Conservation (phyloP, 371 early-diverging fungal genomes). For the Syncephalis fuscata region DNA sequence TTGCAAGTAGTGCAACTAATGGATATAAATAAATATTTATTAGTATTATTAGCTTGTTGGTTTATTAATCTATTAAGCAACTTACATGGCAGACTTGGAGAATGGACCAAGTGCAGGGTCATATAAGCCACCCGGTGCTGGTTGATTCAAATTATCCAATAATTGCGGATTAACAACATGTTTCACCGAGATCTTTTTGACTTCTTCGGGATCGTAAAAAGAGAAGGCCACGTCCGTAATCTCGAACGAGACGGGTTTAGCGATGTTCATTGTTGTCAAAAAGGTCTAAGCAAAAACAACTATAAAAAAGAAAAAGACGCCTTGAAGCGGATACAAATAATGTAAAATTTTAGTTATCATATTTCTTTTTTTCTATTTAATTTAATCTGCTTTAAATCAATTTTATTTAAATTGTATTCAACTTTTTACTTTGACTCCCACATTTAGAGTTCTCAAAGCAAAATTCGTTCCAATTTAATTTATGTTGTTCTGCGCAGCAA, state of each 20-base stretch:
- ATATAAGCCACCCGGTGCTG: conserved; percentile 87
- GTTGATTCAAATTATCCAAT: conserved; percentile 86
- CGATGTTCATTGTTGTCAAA: conserved; percentile 48
- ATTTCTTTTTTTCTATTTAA: no score
- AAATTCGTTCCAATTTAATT: no score
- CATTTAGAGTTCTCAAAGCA: no score
- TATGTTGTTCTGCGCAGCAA: no score
- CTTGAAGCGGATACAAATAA: no score
- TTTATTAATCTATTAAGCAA: neutral
- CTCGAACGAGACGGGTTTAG: conserved; percentile 44
- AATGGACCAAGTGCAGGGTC: conserved; percentile 95
- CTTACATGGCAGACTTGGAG: conserved; percentile 54
- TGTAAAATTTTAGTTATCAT: no score
- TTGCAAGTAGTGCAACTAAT: conserved; percentile 79
- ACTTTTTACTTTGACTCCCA: no score
- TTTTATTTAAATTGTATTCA: no score
- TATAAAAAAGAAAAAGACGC: no score
- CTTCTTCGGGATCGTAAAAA: conserved; percentile 84
- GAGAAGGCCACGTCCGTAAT: conserved; percentile 65
- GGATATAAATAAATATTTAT: neutral
- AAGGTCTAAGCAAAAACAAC: no score
- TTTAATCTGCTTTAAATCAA: no score
- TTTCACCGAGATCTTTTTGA: conserved; percentile 86
- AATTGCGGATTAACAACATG: conserved; percentile 78
- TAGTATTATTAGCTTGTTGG: no score